Evolutionary conservation across 306 rosid species (phyloP).

Genomic region (Vigna unguiculata): DNA sequence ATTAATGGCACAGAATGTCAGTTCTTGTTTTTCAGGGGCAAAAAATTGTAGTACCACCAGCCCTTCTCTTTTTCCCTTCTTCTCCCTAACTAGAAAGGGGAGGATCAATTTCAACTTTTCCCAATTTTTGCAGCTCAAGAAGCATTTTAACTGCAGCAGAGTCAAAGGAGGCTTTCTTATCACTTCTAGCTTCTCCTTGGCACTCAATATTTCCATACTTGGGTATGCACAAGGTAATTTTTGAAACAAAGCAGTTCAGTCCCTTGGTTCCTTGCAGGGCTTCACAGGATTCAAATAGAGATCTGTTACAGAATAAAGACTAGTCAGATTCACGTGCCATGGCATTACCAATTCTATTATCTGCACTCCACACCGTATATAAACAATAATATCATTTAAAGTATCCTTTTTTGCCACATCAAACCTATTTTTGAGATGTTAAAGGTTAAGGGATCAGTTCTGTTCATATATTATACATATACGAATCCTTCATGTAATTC

Average conservation of each 20-base stretch:
- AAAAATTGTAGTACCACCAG: not conserved
- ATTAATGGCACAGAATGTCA: conserved; percentile 39
- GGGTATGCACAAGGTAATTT: conserved; percentile 72
- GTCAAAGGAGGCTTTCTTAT: conserved; percentile 83
- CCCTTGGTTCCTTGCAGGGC: conserved; percentile 58
- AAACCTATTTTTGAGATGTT: not conserved
- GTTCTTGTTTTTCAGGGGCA: conserved; percentile 4
- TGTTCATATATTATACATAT: not conserved
- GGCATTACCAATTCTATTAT: conserved; percentile 13
- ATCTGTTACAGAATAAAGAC: conserved; percentile 49
- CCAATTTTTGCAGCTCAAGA: conserved; percentile 63
- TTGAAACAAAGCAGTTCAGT: conserved; percentile 67
- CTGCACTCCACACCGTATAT: not conserved
- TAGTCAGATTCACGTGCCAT: not conserved
- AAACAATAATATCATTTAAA: not conserved
- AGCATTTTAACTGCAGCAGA: conserved; percentile 78
- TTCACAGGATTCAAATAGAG: conserved; percentile 55
- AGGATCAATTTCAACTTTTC: conserved; percentile 59
- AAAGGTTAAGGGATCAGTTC: not conserved
- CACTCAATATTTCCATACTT: conserved; percentile 61
- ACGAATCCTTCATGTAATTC: not conserved
- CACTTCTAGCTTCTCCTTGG: conserved; percentile 77
- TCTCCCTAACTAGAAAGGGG: conserved; percentile 17
- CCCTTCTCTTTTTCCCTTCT: not conserved
- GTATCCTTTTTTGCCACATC: not conserved